A percentile compares a stretch with the other conserved stretches of the same genome.
These are phyloP conservation scores for Penicillium oxalicum DNA, from an alignment of 2,329 filamentous ascomycete species.

Conservation along the genomic window DNA sequence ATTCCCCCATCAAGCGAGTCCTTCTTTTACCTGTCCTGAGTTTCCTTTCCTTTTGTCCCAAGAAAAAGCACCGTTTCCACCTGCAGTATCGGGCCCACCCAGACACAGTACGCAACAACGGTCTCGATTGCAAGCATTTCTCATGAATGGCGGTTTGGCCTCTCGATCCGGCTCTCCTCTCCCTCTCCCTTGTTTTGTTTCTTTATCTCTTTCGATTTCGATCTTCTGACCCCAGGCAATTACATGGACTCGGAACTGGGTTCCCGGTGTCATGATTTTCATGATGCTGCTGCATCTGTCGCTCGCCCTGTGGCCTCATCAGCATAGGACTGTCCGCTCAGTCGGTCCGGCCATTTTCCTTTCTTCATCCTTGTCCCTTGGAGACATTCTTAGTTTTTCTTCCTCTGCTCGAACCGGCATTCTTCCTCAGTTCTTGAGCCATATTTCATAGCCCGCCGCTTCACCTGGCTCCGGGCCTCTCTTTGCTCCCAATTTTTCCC, in stretches of 20 bases:
- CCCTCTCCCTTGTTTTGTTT: conserved; percentile 9
- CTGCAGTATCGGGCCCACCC: conserved; percentile 1
- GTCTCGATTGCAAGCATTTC: conserved; percentile 1
- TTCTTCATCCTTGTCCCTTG: background rate
- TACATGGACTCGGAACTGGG: conserved; percentile 19
- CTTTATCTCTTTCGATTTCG: background rate
- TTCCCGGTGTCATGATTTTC: conserved; percentile 12
- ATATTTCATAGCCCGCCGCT: no score
- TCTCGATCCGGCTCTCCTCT: conserved; percentile 4
- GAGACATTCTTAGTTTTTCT: background rate
- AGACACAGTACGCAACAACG: conserved; percentile 9
- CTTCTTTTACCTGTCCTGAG: conserved; percentile 15
- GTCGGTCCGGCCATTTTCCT: conserved; percentile 9
- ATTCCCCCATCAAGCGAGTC: conserved; percentile 26
- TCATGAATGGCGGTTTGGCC: conserved; percentile 5
- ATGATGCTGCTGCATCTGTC: conserved; percentile 11
- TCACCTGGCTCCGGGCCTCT: no score
- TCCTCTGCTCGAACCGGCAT: conserved; percentile 5
- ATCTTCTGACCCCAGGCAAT: conserved; percentile 2
- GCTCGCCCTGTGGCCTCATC: conserved; percentile 7
- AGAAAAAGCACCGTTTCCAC: conserved; percentile 18
- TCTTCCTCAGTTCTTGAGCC: no score
- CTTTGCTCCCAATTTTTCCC: no score
- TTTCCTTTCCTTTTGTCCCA: conserved; percentile 12
- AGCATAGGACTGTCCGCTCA: conserved; percentile 5